A percentile compares a stretch with the other conserved stretches of the same genome.
Evolutionary conservation across 257 asterid species (phyloP).

Genomic region (Marsdenia floribunda): DNA sequence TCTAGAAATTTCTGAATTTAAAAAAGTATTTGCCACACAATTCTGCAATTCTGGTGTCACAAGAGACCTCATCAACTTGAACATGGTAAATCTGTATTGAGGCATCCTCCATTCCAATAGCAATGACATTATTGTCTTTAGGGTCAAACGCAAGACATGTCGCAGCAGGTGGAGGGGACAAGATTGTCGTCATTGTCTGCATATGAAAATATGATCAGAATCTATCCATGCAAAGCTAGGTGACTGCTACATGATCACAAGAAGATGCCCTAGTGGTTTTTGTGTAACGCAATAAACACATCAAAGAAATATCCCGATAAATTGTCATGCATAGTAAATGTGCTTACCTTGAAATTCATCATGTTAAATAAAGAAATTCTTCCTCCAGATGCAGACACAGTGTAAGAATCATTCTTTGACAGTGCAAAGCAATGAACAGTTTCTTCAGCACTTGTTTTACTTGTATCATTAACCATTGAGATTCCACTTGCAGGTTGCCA

Average conservation of each 20-base stretch:
- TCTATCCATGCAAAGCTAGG: background rate
- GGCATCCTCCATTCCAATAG: constrained; percentile 70
- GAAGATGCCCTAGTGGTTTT: background rate
- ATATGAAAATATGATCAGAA: constrained; percentile 9
- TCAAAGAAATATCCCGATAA: background rate
- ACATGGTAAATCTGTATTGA: constrained; percentile 53
- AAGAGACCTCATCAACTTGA: constrained; percentile 48
- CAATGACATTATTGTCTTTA: constrained; percentile 58
- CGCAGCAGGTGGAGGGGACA: constrained; percentile 72
- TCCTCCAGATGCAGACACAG: constrained; percentile 77
- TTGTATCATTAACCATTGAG: constrained; percentile 58
- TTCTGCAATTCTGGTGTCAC: background rate
- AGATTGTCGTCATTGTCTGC: constrained; percentile 63
- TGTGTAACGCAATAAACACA: background rate
- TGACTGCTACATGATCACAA: background rate
- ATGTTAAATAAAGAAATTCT: constrained; percentile 56
- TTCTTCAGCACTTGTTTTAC: constrained; percentile 52
- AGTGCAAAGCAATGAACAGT: constrained; percentile 72
- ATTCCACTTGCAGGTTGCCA: constrained; percentile 69
- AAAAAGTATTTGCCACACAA: background rate
- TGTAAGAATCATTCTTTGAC: constrained; percentile 57
- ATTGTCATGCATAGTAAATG: background rate
- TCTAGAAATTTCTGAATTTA: background rate
- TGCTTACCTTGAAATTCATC: constrained; percentile 58
- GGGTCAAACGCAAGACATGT: constrained; percentile 65